Evolutionary conservation across 2,329 filamentous ascomycete species (phyloP).

Genomic region (Monosporascus sp.): DNA sequence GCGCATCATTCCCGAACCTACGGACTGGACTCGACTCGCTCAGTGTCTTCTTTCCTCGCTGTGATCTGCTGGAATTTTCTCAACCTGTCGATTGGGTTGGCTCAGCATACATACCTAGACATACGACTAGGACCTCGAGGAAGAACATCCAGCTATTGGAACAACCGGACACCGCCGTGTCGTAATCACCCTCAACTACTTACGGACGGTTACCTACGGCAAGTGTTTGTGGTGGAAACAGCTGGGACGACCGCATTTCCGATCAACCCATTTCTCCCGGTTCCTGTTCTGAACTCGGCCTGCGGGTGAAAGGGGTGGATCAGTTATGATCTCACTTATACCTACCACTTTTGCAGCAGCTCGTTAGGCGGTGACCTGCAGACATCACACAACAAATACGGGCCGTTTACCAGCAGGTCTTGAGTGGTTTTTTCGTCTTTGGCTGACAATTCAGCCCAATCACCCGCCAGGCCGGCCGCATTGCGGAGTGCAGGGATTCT

Average conservation of each 20-base stretch:
- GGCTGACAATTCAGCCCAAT: slow-evolving; percentile 9
- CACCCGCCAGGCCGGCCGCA: slow-evolving; percentile 4
- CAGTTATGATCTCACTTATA: background rate
- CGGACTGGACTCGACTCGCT: background rate
- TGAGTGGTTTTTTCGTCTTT: slow-evolving; percentile 8
- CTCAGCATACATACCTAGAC: too few species aligned
- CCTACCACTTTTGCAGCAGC: background rate
- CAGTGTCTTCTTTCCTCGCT: background rate
- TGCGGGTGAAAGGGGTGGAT: background rate
- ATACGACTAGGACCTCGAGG: background rate
- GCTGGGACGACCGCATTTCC: too few species aligned
- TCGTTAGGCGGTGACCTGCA: slow-evolving; percentile 7
- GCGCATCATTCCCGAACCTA: background rate
- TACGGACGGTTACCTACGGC: too few species aligned
- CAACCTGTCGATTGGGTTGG: background rate
- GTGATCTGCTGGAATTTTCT: background rate
- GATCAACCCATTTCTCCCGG: too few species aligned
- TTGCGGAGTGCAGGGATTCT: slow-evolving; percentile 5
- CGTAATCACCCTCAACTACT: background rate
- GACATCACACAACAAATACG: slow-evolving; percentile 10
- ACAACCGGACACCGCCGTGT: background rate
- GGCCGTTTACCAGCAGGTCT: slow-evolving; percentile 14
- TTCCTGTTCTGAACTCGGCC: background rate
- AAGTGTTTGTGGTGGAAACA: too few species aligned
- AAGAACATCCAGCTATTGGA: background rate